Evolutionary conservation across 257 asterid genomes (phyloP), one percentile per base, ranked within the genome.

Genomic region (Nyctanthes arbortristis): DNA sequence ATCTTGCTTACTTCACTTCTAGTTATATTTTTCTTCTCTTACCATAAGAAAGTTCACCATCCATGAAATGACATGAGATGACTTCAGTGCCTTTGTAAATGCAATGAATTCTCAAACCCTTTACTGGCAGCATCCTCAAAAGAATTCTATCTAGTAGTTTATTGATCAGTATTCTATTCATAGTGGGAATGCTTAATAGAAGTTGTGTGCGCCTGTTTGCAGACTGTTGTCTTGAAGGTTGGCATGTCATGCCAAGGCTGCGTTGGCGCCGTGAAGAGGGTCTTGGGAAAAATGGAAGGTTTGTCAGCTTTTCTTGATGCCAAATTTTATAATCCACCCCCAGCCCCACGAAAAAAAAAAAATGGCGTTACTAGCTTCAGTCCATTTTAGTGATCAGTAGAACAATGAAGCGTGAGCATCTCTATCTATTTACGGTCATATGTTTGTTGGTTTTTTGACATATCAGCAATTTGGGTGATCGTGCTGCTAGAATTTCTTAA

Each of bases 181-280:
- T 22, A 52, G 24, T 1, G 14, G 4, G 59, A 52, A 52, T 4
- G 16, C 59, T 7, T 52, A 20, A 3, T 22, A 7, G n/a, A 22
- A 9, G 16, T 52, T 52, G 1, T 22, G 59, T 31, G 35, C 73
- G 66, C 60, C 54, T 31, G 33, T 16, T 70, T 72, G 73, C 88
- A 93, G 98, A 92, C 92, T 69, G 96, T 92, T 67, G 96, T 85
- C 78, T 95, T 92, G 78, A 92, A 87, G 78, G 97, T 92, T 76
- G 92, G 79, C 60, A 92, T 92, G 97, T 85, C 97, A 61, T 92
- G 97, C 82, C 85, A 83, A 83, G 97, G 97, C 35, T 92, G 97
- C 63, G 90, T 81, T 25, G 97, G 97, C 62, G 97, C 97, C 0
- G 96, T 92, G 69, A 84, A 83, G 69, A 82, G 97, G 81, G 96